phyloP scores from a whole-genome alignment of 2,329 filamentous ascomycete genomes.

The Bisporella sp. region DNA sequence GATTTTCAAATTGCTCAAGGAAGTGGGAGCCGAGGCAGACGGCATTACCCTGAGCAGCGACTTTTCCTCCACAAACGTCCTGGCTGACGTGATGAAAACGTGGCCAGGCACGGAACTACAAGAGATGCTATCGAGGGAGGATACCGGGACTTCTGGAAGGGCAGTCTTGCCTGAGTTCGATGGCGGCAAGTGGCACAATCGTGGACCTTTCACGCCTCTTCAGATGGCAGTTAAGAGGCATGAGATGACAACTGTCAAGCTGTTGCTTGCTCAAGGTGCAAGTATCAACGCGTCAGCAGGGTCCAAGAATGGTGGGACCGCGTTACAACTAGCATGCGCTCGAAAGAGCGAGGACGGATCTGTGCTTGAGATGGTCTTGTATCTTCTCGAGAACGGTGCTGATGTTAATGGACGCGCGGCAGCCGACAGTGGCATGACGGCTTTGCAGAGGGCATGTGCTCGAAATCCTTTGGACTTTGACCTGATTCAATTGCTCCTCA shows the following conservation, averaged over 20 bases:
- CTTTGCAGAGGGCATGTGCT: constrained; percentile 2
- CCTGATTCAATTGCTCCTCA: constrained; percentile 4
- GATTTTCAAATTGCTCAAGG: constrained; percentile 4
- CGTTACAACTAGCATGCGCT: constrained; percentile 4
- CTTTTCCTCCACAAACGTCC: constrained; percentile 2
- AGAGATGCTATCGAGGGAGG: constrained; percentile 4
- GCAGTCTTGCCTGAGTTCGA: not conserved
- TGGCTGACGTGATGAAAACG: constrained; percentile 2
- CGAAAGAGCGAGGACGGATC: constrained; percentile 1
- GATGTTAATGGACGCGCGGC: constrained; percentile 2
- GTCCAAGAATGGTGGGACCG: constrained; percentile 2
- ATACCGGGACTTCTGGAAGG: constrained; percentile 3
- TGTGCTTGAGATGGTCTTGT: constrained; percentile 4
- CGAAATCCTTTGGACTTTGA: not conserved
- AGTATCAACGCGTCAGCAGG: constrained; percentile 2
- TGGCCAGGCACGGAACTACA: constrained; percentile 3
- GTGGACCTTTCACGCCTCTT: constrained; percentile 3
- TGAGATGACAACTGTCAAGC: constrained; percentile 2
- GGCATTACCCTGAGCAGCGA: constrained; percentile 1
- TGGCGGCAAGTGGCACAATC: constrained; percentile 1
- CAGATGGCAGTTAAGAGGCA: constrained; percentile 1
- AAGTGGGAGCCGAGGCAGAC: constrained; percentile 3
- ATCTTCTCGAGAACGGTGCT: constrained; percentile 3
- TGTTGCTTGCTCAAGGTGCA: constrained; percentile 3
- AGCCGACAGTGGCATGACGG: constrained; percentile 1